Evolutionary conservation across 164 flowering plant genomes (phyloP), one percentile per base, ranked within the genome.

Genomic region (Tetracentron sinense): DNA sequence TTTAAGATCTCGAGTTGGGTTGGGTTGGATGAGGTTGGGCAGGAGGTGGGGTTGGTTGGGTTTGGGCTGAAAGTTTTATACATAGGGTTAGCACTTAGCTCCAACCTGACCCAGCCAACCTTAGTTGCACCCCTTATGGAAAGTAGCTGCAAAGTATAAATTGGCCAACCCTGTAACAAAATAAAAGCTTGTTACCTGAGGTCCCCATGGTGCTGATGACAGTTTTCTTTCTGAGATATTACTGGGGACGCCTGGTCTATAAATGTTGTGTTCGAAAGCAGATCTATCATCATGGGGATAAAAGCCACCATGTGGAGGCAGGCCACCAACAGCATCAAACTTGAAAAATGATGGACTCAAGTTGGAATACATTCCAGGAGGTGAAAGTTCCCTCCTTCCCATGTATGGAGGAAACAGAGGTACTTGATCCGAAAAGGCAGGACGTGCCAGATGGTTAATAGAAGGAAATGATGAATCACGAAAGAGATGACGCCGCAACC

Each of bases 351-450:
- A 63, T 23, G 88, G 82, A 15, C 85, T 84, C 85, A 19, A 72
- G 63, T 69, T 73, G 38, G 85, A 67, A 72, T 72, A 80, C 74
- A 78, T 72, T 74, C 88, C 77, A 22, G 88, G 79, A 70, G 97
- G 96, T 44, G 92, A 87, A 29, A 63, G 65, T 56, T 84, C 93
- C 61, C 91, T 78, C 96, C 96, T 82, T 68, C 88, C 90, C 78
- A 78, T 71, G 61, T 52, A 85, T 50, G 85, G 61, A 62, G 81
- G 78, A 64, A 78, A 82, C 44, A 85, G 87, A 20, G 83, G 84
- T 30, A 57, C 76, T 65, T 75, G 89, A 64, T 88, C 96, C 25
- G 76, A 56, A 67, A 82, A 88, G 4, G 75, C 72, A 67, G 83
- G 81, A 79, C 74, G 81, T 49, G 83, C 50, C 54, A 80, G 80